phyloP scores from a whole-genome alignment of 768 basidiomycete genomes.

The Xerocomellus intermedius region DNA sequence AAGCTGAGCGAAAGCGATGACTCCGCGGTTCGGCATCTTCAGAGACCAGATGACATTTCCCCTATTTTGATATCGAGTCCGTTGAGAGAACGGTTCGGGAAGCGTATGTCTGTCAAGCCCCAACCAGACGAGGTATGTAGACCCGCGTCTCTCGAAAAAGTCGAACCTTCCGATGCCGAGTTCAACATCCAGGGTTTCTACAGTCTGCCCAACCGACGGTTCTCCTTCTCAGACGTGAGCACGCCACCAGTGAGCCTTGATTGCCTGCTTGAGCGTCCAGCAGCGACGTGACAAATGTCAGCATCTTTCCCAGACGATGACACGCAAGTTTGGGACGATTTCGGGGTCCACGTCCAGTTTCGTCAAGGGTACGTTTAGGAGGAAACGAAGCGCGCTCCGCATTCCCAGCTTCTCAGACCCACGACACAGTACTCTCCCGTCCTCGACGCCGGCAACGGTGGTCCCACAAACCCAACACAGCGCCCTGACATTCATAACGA shows the following conservation, averaged over 20 bases:
- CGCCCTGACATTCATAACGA: background rate
- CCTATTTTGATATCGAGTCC: constrained; percentile 26
- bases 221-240: constrained; percentile 27
- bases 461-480: background rate
- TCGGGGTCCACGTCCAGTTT: constrained; percentile 20
- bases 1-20: background rate
- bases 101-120: constrained; percentile 24
- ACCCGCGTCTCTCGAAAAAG: no score
- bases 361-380: constrained; percentile 2
- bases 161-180: background rate
- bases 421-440: background rate
- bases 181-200: constrained; percentile 21
- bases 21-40: background rate
- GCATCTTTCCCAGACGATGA: constrained; percentile 1
- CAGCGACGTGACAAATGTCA: background rate
- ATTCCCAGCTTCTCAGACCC: constrained; percentile 15
- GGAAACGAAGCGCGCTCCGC: constrained; percentile 7
- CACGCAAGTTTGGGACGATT: constrained; percentile 27
- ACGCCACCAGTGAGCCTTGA: constrained; percentile 12
- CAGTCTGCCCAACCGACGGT: constrained; percentile 30
- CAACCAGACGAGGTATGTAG: constrained; percentile 29
- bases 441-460: background rate
- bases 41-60: constrained; percentile 26
- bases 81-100: constrained; percentile 30
- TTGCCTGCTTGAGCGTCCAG: background rate